Evolutionary conservation across 371 early-diverging fungal genomes (phyloP).

Genomic region (Mortierella sp.): DNA sequence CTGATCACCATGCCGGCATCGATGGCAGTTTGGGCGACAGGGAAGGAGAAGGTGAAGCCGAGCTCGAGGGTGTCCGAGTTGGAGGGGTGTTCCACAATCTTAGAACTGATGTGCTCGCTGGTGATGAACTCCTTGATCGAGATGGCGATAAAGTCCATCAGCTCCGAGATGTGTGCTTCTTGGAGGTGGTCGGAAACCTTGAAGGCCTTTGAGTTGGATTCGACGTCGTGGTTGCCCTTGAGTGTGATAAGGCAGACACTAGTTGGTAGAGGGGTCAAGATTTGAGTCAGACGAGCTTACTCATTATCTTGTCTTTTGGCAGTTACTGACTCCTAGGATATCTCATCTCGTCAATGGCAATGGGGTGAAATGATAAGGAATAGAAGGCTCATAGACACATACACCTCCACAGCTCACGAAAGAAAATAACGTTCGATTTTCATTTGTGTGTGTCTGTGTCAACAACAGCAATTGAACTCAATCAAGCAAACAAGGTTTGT

Average conservation of each 20-base stretch:
- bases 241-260: conserved; percentile 89
- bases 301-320: background rate
- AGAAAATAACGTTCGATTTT: background rate
- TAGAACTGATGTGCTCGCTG: conserved; percentile 42
- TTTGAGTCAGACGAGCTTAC: background rate
- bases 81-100: conserved; percentile 53
- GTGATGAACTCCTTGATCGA: conserved; percentile 80
- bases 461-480: background rate
- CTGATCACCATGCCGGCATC: conserved; percentile 80
- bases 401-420: background rate
- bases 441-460: background rate
- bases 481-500: conserved; percentile 4
- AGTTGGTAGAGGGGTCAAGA: background rate
- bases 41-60: conserved; percentile 97
- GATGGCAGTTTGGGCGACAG: conserved; percentile 86
- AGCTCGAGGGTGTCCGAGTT: conserved; percentile 64
- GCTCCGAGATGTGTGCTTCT: conserved; percentile 66
- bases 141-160: conserved; percentile 90
- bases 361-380: conserved; percentile 3
- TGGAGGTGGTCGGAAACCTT: conserved; percentile 86
- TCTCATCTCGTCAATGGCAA: background rate
- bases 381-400: background rate
- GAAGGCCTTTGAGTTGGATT: conserved; percentile 81
- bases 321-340: background rate
- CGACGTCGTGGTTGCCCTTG: conserved; percentile 80